phyloP scores from a whole-genome alignment of 75 land plant species.

The Pseudotsuga menziesii region DNA sequence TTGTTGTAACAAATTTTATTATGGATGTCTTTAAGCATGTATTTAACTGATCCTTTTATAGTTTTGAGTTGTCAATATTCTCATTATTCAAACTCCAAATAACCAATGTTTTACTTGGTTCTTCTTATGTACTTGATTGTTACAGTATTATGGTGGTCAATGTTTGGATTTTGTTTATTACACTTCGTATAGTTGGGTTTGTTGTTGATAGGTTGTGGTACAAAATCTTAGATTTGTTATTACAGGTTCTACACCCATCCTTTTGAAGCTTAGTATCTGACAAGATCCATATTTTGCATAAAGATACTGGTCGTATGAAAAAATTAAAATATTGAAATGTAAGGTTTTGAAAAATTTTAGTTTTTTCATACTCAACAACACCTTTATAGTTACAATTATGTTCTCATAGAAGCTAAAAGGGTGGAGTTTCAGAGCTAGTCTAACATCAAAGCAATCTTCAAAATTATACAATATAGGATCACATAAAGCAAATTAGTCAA shows the following conservation, averaged over 20 bases:
- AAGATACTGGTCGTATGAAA: neutral
- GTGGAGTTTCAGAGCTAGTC: no score
- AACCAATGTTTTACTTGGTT: neutral
- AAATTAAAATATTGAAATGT: neutral
- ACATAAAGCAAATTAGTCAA: no score
- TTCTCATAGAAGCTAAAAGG: no score
- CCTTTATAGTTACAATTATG: no score
- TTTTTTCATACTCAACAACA: no score
- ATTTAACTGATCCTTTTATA: neutral
- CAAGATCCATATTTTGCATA: no score
- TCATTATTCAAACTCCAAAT: neutral
- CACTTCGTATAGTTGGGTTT: neutral
- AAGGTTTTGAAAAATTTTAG: neutral
- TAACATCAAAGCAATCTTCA: no score
- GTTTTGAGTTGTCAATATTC: neutral
- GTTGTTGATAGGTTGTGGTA: neutral
- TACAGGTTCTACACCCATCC: neutral
- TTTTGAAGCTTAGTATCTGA: no score
- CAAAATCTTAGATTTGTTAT: neutral
- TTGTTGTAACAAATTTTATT: no score
- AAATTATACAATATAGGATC: no score
- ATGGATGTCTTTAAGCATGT: no score
- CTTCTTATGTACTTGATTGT: neutral
- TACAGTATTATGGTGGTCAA: neutral
- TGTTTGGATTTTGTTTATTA: no score